Evolutionary conservation across 23 red algal genomes (phyloP), one percentile per base, ranked within the genome.

Genomic region (Gracilariopsis chorda): DNA sequence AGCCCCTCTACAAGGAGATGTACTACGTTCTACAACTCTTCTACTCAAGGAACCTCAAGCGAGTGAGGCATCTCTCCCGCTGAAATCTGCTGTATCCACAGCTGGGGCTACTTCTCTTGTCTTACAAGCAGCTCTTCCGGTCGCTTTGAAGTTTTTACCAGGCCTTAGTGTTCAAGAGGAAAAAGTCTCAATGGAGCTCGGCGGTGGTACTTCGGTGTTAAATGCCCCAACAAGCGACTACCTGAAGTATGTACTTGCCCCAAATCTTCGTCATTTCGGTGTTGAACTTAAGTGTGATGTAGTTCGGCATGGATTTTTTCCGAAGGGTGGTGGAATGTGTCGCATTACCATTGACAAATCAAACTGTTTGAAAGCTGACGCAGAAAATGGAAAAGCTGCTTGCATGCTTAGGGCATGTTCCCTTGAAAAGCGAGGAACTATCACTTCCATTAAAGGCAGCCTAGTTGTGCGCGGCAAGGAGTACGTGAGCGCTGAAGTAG

Each of bases 51-150:
- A 33, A n/a, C 48, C 77, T n/a, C 3, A 25, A 20, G 58, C 25
- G 17, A 33, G 33, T 10, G 51, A 65, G 20, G 6, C 19, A 45
- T 27, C 12, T 48, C 23, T 90, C 20, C 58, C 88, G 13, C 51
- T 82, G 9, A 69, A 62, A 57, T 45, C 53, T 2, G 55, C 56
- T 19, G 77, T 82, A 3, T 39, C 37, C 13, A 83, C 60, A 32
- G 89, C 78, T 53, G 78, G 89, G n/a, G 56, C 78, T 23, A 77
- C 42, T 30, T 60, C 78, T 33, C 89, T 92, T 3, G 78, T 92
- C 11, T 37, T 92, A 10, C 88, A 82, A 48, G 88, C 88, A 7
- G 73, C 45, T 14, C n/a, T 82, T 23, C 88, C 88, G 16, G 72
- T 58, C 45, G 37, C 61, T 42, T 19, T 77, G 27, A 74, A 32